Evolutionary conservation across 164 flowering plant genomes (phyloP).

Genomic region (Aristolochia fimbriata): DNA sequence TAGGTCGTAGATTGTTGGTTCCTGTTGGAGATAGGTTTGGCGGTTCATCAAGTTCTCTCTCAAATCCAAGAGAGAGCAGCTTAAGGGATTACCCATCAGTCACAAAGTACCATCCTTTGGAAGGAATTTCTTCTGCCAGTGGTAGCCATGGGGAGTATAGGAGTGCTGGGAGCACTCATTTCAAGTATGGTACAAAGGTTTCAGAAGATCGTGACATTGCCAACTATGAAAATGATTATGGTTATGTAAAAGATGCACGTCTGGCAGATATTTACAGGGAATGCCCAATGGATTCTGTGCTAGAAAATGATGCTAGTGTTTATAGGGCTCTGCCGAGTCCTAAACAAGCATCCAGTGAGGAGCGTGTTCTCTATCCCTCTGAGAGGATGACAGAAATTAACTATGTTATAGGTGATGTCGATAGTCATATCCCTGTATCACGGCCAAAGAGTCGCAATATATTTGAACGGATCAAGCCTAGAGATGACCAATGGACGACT

Average conservation of each 20-base stretch:
- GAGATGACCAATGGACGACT: constrained; percentile 12
- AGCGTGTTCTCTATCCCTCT: constrained; percentile 13
- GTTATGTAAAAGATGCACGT: constrained; percentile 17
- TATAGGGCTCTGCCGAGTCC: constrained; percentile 11
- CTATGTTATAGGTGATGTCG: constrained; percentile 13
- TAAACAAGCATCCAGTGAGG: constrained; percentile 9
- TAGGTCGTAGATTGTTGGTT: constrained; percentile 15
- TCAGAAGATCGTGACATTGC: constrained; percentile 11
- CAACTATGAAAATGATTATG: constrained; percentile 14
- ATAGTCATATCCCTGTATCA: constrained; percentile 7
- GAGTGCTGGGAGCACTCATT: constrained; percentile 14
- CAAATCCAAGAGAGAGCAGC: constrained; percentile 5
- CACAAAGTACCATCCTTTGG: constrained; percentile 9
- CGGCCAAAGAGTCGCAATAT: constrained; percentile 12
- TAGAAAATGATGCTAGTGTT: constrained; percentile 11
- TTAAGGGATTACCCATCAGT: constrained; percentile 17
- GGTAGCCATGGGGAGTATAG: constrained; percentile 17
- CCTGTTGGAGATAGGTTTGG: constrained; percentile 10
- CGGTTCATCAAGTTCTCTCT: constrained; percentile 11
- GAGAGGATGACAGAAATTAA: constrained; percentile 13
- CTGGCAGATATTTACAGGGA: constrained; percentile 12
- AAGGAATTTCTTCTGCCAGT: constrained; percentile 4
- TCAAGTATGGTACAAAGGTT: constrained; percentile 10
- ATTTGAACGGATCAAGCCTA: constrained; percentile 8
- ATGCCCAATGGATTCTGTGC: constrained; percentile 6